Base-by-base conservation (phyloP, 1,139 yeast species). In the Blastobotrys capitulatus region DNA sequence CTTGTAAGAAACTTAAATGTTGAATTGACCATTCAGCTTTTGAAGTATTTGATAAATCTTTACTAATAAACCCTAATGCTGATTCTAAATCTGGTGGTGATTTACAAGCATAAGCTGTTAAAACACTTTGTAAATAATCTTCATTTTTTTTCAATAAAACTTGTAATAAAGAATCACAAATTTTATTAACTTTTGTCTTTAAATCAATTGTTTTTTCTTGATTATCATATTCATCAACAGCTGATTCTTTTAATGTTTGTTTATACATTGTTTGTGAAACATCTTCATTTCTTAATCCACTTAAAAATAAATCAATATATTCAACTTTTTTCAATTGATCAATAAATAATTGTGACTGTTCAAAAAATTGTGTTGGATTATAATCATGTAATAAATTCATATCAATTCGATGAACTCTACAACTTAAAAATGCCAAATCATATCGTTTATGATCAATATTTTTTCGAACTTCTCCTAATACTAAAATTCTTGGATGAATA, bases 51-150 rank as follows among this genome's bases (percentile, higher is more conserved):
- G 46, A 44, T 12, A 57, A 43, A 54, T 78, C 71, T 0, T 76
- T 62, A 2, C 83, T 76, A 52, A 87, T 82, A 48, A 87, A 69
- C 25, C 62, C 64, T 52, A 94, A 75, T 0, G 97, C 97, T 38
- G 81, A 83, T 36, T 74, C 78, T 50, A 89, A 74, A 59, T 86
- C 87, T 12, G 97, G 88, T 2, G 98, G 98, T 44, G 78, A 79
- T 69, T 87, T 88, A 65, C 96, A 87, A 0, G 96, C 96, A 63
- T 85, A 86, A 0, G 97, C 95, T 2, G 98, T 92, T 50, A 94
- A 77, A 22, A 86, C 79, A 1, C 95, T 81, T 66, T 87, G 95
- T 49, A 84, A 67, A 59, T 86, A 87, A 6, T 22, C 26, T 47
- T 74, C 72, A 1, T 82, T 78, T 36, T 71, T 70, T 31, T 32